Evolutionary conservation across 805 yeast genomes (phyloP).

Genomic region (Ogataea pilisensis): DNA sequence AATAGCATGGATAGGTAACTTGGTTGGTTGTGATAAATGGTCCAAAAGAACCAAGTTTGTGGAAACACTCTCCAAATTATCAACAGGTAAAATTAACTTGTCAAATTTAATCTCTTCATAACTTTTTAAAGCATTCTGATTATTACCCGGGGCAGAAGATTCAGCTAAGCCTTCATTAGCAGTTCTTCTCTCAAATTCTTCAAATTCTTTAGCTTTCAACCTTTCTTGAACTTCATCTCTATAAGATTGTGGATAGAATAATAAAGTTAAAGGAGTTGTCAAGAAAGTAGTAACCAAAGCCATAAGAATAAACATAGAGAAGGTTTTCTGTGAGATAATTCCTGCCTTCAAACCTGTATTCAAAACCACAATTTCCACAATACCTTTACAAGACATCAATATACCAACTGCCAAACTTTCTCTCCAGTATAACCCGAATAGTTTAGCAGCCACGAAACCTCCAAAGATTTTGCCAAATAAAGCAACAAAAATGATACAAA

Average conservation of each 20-base stretch:
- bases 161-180: slow-evolving; percentile 14
- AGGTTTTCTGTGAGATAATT: slow-evolving; percentile 59
- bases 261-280: slow-evolving; percentile 71
- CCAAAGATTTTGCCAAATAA: slow-evolving; percentile 64
- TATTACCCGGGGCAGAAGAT: slow-evolving; percentile 26
- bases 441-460: slow-evolving; percentile 59
- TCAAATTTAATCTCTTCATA: slow-evolving; percentile 18
- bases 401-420: slow-evolving; percentile 75
- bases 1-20: slow-evolving; percentile 42
- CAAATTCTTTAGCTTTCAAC: slow-evolving; percentile 13
- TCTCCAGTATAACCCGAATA: slow-evolving; percentile 63
- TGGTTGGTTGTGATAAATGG: slow-evolving; percentile 21
- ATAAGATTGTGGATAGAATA: slow-evolving; percentile 57
- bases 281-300: slow-evolving; percentile 71
- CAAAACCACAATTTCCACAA: slow-evolving; percentile 77
- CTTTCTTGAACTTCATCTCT: slow-evolving; percentile 45
- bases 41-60: slow-evolving; percentile 28
- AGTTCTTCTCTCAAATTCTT: slow-evolving; percentile 18
- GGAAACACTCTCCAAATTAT: slow-evolving; percentile 27
- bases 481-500: slow-evolving; percentile 66
- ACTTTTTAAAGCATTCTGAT: slow-evolving; percentile 16
- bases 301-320: slow-evolving; percentile 81
- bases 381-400: slow-evolving; percentile 85
- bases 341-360: slow-evolving; percentile 69
- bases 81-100: slow-evolving; percentile 24